Conservation (phyloP, 2,329 filamentous ascomycete genomes). For the Mycogone perniciosa region DNA sequence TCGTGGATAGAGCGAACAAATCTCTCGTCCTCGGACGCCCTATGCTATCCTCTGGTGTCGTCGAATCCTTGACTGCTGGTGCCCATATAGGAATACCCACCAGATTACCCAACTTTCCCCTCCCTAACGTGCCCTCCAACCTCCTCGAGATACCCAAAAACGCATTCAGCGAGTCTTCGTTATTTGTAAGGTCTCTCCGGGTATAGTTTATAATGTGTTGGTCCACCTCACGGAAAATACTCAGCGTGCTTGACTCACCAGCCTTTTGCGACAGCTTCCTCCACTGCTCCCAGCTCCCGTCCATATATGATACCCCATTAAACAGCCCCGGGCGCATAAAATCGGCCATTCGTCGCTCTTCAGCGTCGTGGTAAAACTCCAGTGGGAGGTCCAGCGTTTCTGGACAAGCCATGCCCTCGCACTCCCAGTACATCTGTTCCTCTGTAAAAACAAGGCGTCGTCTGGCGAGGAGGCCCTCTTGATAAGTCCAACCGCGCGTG, state of each 20-base stretch:
- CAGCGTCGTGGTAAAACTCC: slow-evolving; percentile 25
- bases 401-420: slow-evolving; percentile 32
- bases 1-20: slow-evolving; percentile 28
- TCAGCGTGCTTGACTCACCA: slow-evolving; percentile 28
- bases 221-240: slow-evolving; percentile 30
- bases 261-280: slow-evolving; percentile 23
- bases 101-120: slow-evolving; percentile 24
- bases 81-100: slow-evolving; percentile 29
- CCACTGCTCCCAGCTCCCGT: slow-evolving; percentile 31
- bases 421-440: slow-evolving; percentile 36
- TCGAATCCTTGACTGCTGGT: slow-evolving; percentile 14
- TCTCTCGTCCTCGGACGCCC: slow-evolving; percentile 23
- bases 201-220: slow-evolving; percentile 30
- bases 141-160: slow-evolving; percentile 27
- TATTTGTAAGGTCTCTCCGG: slow-evolving; percentile 21
- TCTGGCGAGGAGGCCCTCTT: slow-evolving; percentile 31
- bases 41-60: neutral
- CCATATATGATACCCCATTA: slow-evolving; percentile 29
- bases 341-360: slow-evolving; percentile 30
- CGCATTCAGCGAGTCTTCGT: slow-evolving; percentile 29
- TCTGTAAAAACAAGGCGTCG: slow-evolving; percentile 34
- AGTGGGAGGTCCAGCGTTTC: slow-evolving; percentile 28
- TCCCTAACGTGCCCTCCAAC: slow-evolving; percentile 25
- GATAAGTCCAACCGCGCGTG: slow-evolving; percentile 34
- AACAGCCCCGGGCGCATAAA: slow-evolving; percentile 30